Base-by-base conservation (phyloP, 805 yeast species). In the Zygoascus flipseniorum region DNA sequence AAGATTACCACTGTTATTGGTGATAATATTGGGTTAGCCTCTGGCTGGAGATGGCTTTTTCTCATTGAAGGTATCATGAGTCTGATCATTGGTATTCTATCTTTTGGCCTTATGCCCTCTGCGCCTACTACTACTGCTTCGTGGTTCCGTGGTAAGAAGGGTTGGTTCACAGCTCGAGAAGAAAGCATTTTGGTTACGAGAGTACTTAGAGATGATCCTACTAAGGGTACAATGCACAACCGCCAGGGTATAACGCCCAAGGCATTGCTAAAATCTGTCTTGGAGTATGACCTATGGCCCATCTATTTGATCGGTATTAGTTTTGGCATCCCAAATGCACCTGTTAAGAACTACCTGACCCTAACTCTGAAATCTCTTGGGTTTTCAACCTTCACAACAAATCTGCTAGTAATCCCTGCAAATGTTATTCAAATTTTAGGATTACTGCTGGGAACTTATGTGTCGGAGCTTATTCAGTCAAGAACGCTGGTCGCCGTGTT, bases 11-110 rank as follows among this genome's bases (percentile, higher is more conserved):
- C 26, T 14, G 41, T 46, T 16, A 26, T 16, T 19, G 49, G 49
- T 31, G 37, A 16, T n/a, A 19, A 42, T 10, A 42, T 42, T 19
- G 20, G 16, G 4, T 16, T 42, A 11, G 66, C 70, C 62, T 68
- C 67, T 9, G 84, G 85, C 23, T 84, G 89, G 89, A 72, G 77
- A 51, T 84, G 83, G 81, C 69, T 84, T 20, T 84, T 84, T 58
- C 62, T 84, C 18, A 72, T 85, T 51, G 88, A 83, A 62, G 89
- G 89, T 4, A 51, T 75, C 5, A 60, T 81, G 44, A 82, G 89
- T 1, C 65, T 82, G 5, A 18, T 62, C 1, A 72, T 84, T 57
- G 89, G 88, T 1, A 31, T 79, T 28, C 56, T 61, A 4, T 65
- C 77, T 1, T 76, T 69, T 57, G 74, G 72, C 56, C 54, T 72